Evolutionary conservation across 2,329 filamentous ascomycete genomes (phyloP).

Genomic region (Rugonectria rugulosa): DNA sequence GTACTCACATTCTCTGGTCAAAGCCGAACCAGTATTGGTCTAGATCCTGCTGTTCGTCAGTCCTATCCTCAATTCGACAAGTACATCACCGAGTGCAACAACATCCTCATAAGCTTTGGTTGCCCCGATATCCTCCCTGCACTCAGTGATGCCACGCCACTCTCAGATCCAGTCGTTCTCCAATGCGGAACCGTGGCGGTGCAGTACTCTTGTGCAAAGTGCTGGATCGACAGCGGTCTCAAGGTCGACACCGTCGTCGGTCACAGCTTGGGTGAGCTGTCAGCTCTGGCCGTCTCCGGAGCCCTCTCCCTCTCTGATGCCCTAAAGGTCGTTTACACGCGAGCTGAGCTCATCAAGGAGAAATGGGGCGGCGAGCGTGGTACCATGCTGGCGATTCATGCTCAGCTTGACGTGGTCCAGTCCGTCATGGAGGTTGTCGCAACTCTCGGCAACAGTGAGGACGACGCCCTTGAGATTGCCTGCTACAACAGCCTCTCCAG

Average conservation of each 20-base stretch:
- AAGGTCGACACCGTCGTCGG: constrained; percentile 34
- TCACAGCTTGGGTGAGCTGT: constrained; percentile 50
- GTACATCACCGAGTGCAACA: constrained; percentile 47
- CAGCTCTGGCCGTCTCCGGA: constrained; percentile 45
- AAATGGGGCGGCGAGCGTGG: constrained; percentile 45
- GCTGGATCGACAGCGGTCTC: constrained; percentile 33
- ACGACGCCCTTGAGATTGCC: constrained; percentile 25
- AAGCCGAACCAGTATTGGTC: constrained; percentile 26
- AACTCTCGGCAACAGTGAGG: not conserved
- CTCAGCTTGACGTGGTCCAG: constrained; percentile 11
- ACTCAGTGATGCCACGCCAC: constrained; percentile 37
- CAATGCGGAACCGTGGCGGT: constrained; percentile 38
- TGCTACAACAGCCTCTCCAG: constrained; percentile 25
- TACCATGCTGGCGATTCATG: constrained; percentile 45
- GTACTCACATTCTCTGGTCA: constrained; percentile 51
- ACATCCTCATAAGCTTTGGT: constrained; percentile 35
- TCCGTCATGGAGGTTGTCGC: constrained; percentile 17
- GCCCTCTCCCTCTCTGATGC: constrained; percentile 41
- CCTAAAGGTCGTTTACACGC: constrained; percentile 38
- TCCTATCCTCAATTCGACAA: constrained; percentile 35
- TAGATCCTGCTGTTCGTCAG: constrained; percentile 11
- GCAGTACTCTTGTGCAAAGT: constrained; percentile 31
- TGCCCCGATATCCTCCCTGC: constrained; percentile 41
- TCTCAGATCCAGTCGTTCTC: constrained; percentile 41
- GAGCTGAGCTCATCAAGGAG: constrained; percentile 43